phyloP scores from a whole-genome alignment of 2,329 filamentous ascomycete genomes.

The Diaporthe australafricana region DNA sequence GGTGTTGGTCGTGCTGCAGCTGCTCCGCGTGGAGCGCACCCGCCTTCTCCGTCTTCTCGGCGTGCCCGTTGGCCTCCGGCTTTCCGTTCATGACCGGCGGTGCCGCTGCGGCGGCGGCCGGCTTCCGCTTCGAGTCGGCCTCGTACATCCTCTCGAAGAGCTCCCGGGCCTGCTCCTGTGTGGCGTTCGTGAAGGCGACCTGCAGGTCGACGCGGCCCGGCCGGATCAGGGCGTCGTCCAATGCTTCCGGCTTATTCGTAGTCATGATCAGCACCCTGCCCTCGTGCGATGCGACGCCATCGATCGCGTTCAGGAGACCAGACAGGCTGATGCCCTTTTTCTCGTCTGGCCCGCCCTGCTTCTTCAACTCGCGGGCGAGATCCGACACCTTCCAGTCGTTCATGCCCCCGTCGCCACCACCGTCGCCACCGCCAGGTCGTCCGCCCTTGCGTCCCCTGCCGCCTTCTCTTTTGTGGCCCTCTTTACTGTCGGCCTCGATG shows the following conservation, averaged over 20 bases:
- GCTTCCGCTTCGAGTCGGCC: constrained; percentile 48
- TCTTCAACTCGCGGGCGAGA: constrained; percentile 57
- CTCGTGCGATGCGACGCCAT: constrained; percentile 84
- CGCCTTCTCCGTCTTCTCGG: background rate
- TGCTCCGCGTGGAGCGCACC: background rate
- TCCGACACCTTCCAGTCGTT: constrained; percentile 54
- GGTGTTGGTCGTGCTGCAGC: background rate
- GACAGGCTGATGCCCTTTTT: constrained; percentile 76
- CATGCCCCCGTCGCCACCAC: constrained; percentile 34
- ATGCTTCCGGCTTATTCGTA: constrained; percentile 78
- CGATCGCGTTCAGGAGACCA: constrained; percentile 84
- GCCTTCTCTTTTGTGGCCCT: constrained; percentile 38
- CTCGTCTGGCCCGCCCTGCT: constrained; percentile 51
- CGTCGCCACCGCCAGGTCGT: background rate
- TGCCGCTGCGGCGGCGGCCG: constrained; percentile 11
- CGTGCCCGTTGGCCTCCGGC: constrained; percentile 6
- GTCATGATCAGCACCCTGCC: constrained; percentile 86
- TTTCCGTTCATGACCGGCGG: background rate
- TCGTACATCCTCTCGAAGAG: constrained; percentile 73
- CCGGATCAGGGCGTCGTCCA: constrained; percentile 80
- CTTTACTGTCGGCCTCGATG: constrained; percentile 37
- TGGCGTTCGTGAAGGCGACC: constrained; percentile 61
- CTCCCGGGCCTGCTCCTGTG: constrained; percentile 63
- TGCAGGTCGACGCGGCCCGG: constrained; percentile 76
- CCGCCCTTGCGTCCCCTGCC: constrained; percentile 34